Evolutionary conservation across 345 rosid species (phyloP), one percentile per base, ranked within the genome.

Genomic region (Geranium rotundifolium): DNA sequence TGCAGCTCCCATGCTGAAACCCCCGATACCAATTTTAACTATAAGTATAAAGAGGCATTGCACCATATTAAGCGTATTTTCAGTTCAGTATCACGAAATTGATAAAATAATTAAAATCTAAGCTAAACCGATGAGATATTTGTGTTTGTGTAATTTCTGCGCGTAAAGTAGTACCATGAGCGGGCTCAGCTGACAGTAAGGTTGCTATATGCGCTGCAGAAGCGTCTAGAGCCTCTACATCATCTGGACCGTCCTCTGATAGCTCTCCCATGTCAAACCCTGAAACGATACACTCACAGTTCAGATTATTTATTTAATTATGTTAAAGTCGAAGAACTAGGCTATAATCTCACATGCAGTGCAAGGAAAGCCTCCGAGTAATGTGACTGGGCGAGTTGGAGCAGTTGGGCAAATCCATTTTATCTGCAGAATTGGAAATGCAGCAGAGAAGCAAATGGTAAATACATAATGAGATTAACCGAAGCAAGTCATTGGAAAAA

Each of bases 1-100:
- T 20, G 99, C 96, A 62, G 90, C 96, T 72, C 99, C 99, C 96
- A 88, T 93, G 52, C 99, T 90, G 74, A 93, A 90, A 66, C 99
- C 97, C 68, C 99, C 99, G 50, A 93, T 74, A 17, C 97, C 99
- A 19, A 90, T 80, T 76, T 82, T 80, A 56, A 93, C 99, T 93
- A 81, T 62, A 67, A 61, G 71, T 56, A 67, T 15, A 62, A 58
- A 20, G 29, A 5, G 58, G 13, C 12, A 19, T 41, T 15, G 34
- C 57, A 29, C 49, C 3, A 27, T 52, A 34, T 34, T 34, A 34
- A 34, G 27, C 27, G 27, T 23, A 23, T 23, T 23, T 23, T 23
- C 27, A 23, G 27, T 23, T 23, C 27, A 23, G 27, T 23, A 23
- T 23, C 27, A 23, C 27, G 27, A 23, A 23, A 23, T 23, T 23